Conservation (phyloP, 2,329 filamentous ascomycete species). For the Gyromitra esculenta region DNA sequence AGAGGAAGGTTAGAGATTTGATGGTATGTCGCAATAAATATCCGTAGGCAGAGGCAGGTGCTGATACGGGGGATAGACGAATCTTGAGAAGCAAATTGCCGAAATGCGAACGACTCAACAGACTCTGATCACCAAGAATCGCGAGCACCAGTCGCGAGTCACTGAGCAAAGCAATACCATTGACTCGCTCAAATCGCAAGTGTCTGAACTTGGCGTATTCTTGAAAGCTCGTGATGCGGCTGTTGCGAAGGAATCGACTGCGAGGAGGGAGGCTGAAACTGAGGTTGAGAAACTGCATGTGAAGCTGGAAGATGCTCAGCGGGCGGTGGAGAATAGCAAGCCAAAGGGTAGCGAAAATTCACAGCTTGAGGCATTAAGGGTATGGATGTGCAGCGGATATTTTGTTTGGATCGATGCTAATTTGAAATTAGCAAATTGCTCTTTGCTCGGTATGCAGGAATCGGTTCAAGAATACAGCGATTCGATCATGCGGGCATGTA, state of each 20-base stretch:
- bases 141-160: constrained; percentile 76
- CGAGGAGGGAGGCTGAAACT: constrained; percentile 70
- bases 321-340: constrained; percentile 87
- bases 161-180: constrained; percentile 75
- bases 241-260: constrained; percentile 70
- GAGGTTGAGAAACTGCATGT: constrained; percentile 83
- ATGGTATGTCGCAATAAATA: constrained; percentile 61
- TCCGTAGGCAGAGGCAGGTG: neutral
- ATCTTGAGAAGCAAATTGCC: constrained; percentile 88
- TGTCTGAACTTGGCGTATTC: constrained; percentile 77
- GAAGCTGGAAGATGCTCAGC: constrained; percentile 79
- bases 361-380: constrained; percentile 67
- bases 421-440: constrained; percentile 70
- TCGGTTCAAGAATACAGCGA: constrained; percentile 91
- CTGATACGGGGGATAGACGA: constrained; percentile 63
- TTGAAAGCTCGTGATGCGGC: constrained; percentile 80
- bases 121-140: constrained; percentile 76
- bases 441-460: constrained; percentile 92
- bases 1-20: constrained; percentile 77
- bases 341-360: constrained; percentile 66
- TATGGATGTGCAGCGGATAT: constrained; percentile 65
- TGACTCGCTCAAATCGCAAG: constrained; percentile 78
- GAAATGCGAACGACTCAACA: constrained; percentile 82
- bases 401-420: constrained; percentile 56
- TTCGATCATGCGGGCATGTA: constrained; percentile 93